Evolutionary conservation across 176 grass and related monocot genomes (phyloP), one percentile per base, ranked within the genome.

Genomic region (Oryza glumipatula): DNA sequence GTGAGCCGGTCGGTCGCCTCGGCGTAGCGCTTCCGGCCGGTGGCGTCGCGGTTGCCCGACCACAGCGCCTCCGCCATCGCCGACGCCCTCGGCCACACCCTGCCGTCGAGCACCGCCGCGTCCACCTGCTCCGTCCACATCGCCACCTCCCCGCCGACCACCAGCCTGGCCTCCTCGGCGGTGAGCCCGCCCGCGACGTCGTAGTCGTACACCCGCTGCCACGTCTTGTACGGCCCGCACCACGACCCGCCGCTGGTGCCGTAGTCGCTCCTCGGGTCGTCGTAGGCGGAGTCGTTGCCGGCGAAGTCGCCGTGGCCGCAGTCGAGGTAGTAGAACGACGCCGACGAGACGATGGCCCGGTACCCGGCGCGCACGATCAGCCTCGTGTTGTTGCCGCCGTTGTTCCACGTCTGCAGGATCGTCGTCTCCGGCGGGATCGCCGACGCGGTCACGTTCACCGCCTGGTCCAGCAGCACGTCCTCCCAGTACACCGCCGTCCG

Each of bases 321-420:
- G 88, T 99, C 96, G 67, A 99, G 92, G 82, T 99, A 99, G 78
- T 99, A 99, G 89, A 96, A 99, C 38, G 92, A 83, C 21, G 79
- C 89, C 3, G 93, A 99, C 11, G 96, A 99, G 78, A 99, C 93
- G 68, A 99, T 96, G 21, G 86, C 88, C 9, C 89, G 93, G 78
- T 99, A 99, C 14, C 93, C 91, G 21, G 93, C 93, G 33, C 41
- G 61, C 74, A 92, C 91, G 48, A 99, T 86, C 12, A 74, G 85
- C 88, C 94, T 99, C 11, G 93, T 99, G 96, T 99, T 99, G 67
- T 88, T 84, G 11, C 93, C 33, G 15, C 93, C 91, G 81, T 94
- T 89, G 88, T 99, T 99, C 96, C 96, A 98, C 24, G 96, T 86
- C 87, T 99, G 96, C 43, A 99, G 91, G 72, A 99, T 76, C 77